phyloP scores from a whole-genome alignment of 2,329 filamentous ascomycete genomes.

The Fusarium zealandicum region DNA sequence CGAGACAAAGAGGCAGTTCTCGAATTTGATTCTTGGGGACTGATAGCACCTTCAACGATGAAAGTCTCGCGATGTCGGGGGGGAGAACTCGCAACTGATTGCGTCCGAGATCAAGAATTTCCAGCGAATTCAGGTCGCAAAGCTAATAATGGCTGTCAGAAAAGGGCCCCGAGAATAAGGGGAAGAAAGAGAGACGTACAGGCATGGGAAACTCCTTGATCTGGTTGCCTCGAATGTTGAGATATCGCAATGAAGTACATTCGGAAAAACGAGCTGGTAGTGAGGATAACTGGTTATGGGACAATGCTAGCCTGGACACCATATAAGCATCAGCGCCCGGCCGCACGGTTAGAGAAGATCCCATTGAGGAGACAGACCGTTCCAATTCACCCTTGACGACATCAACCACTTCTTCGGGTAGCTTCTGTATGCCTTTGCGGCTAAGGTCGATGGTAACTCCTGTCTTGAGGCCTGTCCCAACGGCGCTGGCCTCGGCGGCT shows the following conservation, averaged over 20 bases:
- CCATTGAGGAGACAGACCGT: constrained; percentile 57
- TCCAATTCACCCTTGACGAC: constrained; percentile 78
- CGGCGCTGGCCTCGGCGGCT: constrained; percentile 64
- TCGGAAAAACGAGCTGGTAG: constrained; percentile 76
- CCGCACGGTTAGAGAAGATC: constrained; percentile 15
- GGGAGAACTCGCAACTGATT: constrained; percentile 84
- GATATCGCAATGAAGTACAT: constrained; percentile 78
- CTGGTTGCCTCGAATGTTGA: constrained; percentile 80
- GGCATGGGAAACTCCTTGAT: constrained; percentile 68
- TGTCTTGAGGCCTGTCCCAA: constrained; percentile 67
- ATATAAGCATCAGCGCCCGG: constrained; percentile 25
- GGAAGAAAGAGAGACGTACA: constrained; percentile 48
- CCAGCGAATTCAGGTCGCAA: constrained; percentile 83
- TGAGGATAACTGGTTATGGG: constrained; percentile 78
- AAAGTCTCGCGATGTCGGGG: constrained; percentile 78
- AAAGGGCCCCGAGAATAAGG: constrained; percentile 16
- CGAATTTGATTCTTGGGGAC: constrained; percentile 87
- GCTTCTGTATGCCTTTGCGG: constrained; percentile 73
- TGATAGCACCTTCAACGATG: constrained; percentile 87
- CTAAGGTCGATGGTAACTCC: constrained; percentile 82
- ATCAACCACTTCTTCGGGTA: constrained; percentile 77
- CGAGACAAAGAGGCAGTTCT: constrained; percentile 81
- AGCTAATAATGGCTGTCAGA: constrained; percentile 62
- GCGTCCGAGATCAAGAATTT: constrained; percentile 90
- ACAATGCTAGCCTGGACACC: constrained; percentile 71